phyloP scores from a whole-genome alignment of 2,329 filamentous ascomycete species.

The Diaporthe citrichinensis region DNA sequence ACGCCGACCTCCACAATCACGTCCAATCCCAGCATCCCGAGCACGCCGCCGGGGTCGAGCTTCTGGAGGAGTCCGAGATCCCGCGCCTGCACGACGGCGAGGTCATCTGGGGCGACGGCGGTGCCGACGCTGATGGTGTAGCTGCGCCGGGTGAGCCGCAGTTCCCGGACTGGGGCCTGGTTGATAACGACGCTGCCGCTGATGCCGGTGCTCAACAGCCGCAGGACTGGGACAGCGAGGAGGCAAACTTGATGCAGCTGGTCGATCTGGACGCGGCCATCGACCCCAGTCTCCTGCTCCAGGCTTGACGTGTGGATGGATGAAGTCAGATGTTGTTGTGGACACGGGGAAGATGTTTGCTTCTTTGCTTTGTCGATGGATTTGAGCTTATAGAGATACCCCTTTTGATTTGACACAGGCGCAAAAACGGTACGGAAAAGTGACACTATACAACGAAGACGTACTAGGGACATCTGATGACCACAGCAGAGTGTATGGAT shows the following conservation, averaged over 20 bases:
- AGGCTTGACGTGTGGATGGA: constrained; percentile 6
- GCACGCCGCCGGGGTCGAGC: constrained; percentile 14
- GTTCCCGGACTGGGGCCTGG: constrained; percentile 35
- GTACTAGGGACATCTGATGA: background rate
- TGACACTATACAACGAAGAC: background rate
- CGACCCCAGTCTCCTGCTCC: constrained; percentile 34
- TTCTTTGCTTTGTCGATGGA: constrained; percentile 4
- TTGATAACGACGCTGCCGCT: constrained; percentile 28
- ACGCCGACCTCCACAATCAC: constrained; percentile 65
- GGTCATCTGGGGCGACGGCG: background rate
- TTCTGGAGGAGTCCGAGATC: constrained; percentile 18
- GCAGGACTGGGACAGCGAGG: constrained; percentile 44
- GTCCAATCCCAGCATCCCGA: constrained; percentile 51
- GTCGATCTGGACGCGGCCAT: constrained; percentile 43
- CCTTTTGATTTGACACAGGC: constrained; percentile 24
- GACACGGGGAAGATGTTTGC: background rate
- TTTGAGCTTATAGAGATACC: constrained; percentile 30
- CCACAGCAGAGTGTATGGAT: background rate
- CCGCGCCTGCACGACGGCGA: constrained; percentile 38
- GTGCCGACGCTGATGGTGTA: background rate
- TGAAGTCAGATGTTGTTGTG: background rate
- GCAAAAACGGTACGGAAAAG: background rate
- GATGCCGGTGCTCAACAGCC: background rate
- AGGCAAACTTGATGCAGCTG: constrained; percentile 47
- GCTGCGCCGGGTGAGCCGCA: constrained; percentile 20